Evolutionary conservation across 2,329 filamentous ascomycete genomes (phyloP).

Genomic region (Penicillium sp.): DNA sequence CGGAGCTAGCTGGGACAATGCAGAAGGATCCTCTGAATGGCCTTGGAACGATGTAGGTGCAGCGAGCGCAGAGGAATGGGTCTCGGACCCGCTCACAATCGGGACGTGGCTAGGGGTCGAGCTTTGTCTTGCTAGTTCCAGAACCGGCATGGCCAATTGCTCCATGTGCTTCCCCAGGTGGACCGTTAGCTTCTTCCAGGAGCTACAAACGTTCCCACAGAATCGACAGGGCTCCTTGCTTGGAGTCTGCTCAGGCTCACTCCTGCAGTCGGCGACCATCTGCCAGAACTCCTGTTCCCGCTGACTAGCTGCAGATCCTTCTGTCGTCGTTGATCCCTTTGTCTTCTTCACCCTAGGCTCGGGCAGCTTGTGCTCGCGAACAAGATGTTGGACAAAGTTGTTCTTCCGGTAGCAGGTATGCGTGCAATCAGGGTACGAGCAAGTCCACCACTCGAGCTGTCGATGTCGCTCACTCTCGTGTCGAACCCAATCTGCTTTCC

Average conservation of each 20-base stretch:
- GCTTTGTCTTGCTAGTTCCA: constrained; percentile 55
- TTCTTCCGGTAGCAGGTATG: constrained; percentile 86
- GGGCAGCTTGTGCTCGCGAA: constrained; percentile 83
- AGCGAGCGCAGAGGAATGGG: constrained; percentile 1
- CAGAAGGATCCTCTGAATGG: constrained; percentile 4
- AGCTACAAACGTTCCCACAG: constrained; percentile 77
- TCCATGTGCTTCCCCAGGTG: constrained; percentile 95
- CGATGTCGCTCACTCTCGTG: constrained; percentile 92
- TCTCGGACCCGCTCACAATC: constrained; percentile 9
- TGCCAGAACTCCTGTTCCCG: constrained; percentile 64
- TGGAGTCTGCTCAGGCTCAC: constrained; percentile 67
- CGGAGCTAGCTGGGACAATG: constrained; percentile 10
- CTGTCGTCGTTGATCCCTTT: constrained; percentile 56
- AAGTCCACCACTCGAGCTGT: constrained; percentile 89
- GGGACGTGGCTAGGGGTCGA: constrained; percentile 24
- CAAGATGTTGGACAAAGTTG: constrained; percentile 90
- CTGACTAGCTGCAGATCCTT: constrained; percentile 29
- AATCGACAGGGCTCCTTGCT: constrained; percentile 83
- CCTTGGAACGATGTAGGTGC: not conserved
- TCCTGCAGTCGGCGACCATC: constrained; percentile 77
- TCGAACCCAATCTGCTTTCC: constrained; percentile 93
- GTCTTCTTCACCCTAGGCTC: constrained; percentile 79
- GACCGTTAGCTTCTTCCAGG: constrained; percentile 93
- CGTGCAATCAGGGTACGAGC: constrained; percentile 76
- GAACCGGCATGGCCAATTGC: constrained; percentile 80